Base-by-base conservation (phyloP, 176 grass and related monocot genomes). In the Typha latifolia region DNA sequence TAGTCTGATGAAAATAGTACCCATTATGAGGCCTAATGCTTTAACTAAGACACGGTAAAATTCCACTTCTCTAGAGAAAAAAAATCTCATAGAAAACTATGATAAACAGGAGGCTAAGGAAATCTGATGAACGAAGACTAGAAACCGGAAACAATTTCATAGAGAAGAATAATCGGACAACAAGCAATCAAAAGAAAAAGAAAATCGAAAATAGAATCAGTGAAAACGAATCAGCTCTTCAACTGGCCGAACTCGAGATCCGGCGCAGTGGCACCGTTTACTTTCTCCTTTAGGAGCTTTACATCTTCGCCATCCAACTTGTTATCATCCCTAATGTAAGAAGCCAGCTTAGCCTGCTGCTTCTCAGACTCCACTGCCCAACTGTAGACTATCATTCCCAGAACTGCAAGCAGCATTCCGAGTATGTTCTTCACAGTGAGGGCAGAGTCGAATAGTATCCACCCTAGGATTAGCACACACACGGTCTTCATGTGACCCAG, bases 401-500 rank as follows among this genome's bases (percentile, higher is more conserved):
- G 53, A 15, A 91, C 74, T 21, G 91, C 87, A 1, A 96, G 84
- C 68, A 96, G 49, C 91, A 91, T 96, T 0, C 87, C 87, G 0
- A 96, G 74, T 48, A 96, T 87, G 69, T 91, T 96, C 78, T 96
- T 91, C 19, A 88, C 26, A 14, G 87, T 88, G 53, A 96, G 85
- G 19, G 85, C 88, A 10, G 92, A 91, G 79, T 91, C 92, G 1
- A 96, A 96, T 27, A 96, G 72, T 61, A 96, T 50, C 87, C 91
- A 96, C 63, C 91, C 87, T 0, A 96, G 91, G 53, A 81, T 85
- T 47, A 96, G 62, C 34, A 91, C 91, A 4, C 82, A 85, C 31
- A 96, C 92, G 15, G 88, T 91, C 73, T 89, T 96, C 85, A 86
- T 96, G 80, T 96, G 92, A 26, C 92, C 92, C 62, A 96, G 72